phyloP scores from a whole-genome alignment of 345 rosid species.

The Cochlearia excelsa region DNA sequence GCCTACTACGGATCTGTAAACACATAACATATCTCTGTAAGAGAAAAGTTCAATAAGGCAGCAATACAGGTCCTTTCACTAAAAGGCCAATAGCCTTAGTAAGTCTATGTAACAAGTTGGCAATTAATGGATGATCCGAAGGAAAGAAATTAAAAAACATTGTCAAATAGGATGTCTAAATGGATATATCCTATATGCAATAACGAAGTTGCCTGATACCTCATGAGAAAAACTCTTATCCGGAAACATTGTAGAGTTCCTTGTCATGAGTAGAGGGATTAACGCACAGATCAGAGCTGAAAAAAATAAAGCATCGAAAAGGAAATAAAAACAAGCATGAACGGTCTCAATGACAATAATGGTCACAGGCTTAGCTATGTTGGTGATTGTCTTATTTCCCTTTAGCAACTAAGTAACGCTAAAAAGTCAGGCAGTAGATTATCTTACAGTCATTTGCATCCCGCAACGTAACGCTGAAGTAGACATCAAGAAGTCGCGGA shows the following conservation, averaged over 20 bases:
- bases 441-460: slow-evolving; percentile 82
- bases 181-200: slow-evolving; percentile 10
- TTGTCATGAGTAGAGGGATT: slow-evolving; percentile 80
- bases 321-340: slow-evolving; percentile 10
- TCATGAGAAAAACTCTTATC: slow-evolving; percentile 72
- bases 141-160: neutral
- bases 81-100: slow-evolving; percentile 1
- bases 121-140: neutral
- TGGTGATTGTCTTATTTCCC: neutral
- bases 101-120: neutral
- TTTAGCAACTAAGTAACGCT: slow-evolving; percentile 4
- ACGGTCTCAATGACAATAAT: slow-evolving; percentile 2
- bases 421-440: neutral
- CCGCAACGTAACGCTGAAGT: slow-evolving; percentile 62
- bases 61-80: neutral
- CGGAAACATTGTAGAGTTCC: slow-evolving; percentile 70
- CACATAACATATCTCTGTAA: slow-evolving; percentile 10
- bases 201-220: slow-evolving; percentile 42
- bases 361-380: slow-evolving; percentile 4
- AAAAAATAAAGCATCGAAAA: slow-evolving; percentile 9
- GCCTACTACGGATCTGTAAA: slow-evolving; percentile 70
- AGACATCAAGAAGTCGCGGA: slow-evolving; percentile 71
- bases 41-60: neutral
- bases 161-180: slow-evolving; percentile 3
- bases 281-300: slow-evolving; percentile 88